Evolutionary conservation across 352 stramenopile species (phyloP).

Genomic region (Globisporangium lucens): DNA sequence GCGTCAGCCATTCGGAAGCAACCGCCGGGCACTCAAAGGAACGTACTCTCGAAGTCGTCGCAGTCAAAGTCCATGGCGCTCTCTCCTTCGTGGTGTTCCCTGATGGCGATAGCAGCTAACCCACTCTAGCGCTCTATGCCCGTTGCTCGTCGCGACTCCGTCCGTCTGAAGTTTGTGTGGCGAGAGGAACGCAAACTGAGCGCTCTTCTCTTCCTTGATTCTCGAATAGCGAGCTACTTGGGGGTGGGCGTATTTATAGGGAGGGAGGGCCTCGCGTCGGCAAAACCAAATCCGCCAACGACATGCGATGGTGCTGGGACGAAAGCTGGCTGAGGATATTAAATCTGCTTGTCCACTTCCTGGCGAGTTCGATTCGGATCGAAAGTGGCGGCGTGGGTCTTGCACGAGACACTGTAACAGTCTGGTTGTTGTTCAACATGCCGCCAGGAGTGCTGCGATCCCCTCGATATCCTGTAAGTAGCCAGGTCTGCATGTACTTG

Average conservation of each 20-base stretch:
- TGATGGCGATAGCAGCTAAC: too few relatives aligned
- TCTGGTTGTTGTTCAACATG: too few relatives aligned
- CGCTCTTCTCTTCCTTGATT: neutral
- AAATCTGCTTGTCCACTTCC: neutral
- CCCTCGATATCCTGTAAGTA: too few relatives aligned
- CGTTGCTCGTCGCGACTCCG: neutral
- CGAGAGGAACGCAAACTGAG: conserved; percentile 7
- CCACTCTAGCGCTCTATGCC: too few relatives aligned
- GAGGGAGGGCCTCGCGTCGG: too few relatives aligned
- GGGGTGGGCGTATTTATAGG: conserved; percentile 4
- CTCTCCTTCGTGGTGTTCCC: neutral
- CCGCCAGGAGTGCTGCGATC: too few relatives aligned
- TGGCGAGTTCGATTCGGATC: neutral
- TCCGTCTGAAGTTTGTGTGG: neutral
- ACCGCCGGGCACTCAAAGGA: neutral
- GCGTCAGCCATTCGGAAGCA: neutral
- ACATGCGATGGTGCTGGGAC: neutral
- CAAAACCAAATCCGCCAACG: neutral
- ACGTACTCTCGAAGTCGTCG: conserved; percentile 72
- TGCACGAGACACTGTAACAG: too few relatives aligned
- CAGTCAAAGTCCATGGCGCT: conserved; percentile 40
- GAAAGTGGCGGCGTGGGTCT: too few relatives aligned
- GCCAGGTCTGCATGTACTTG: too few relatives aligned
- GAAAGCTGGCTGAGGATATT: neutral
- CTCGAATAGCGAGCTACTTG: neutral